These are phyloP conservation scores for Colletotrichum sp. DNA, from an alignment of 2,329 filamentous ascomycete genomes.

Conservation along the genomic window DNA sequence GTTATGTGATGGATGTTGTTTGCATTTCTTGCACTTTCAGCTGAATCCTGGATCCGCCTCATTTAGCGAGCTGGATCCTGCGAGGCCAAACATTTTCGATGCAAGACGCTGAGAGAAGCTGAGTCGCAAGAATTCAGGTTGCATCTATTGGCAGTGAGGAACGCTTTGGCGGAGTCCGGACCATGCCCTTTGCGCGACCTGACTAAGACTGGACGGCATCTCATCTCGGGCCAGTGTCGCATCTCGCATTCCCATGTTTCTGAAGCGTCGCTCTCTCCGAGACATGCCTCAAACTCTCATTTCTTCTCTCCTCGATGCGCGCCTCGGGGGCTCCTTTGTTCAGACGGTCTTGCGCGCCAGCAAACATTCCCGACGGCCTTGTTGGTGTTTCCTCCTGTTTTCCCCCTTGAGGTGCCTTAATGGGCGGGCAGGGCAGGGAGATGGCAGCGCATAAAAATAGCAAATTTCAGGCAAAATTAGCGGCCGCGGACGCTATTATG, in stretches of 20 bases:
- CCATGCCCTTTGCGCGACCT: background rate
- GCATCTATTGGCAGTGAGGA: background rate
- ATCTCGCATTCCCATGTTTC: background rate
- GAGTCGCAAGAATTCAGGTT: background rate
- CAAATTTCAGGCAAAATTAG: background rate
- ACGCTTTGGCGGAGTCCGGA: conserved; percentile 1
- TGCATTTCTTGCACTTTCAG: background rate
- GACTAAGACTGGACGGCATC: background rate
- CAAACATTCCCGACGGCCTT: background rate
- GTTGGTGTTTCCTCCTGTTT: background rate
- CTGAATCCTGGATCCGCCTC: background rate
- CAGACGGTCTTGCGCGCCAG: background rate
- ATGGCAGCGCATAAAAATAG: conserved; percentile 6
- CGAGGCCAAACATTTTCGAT: background rate
- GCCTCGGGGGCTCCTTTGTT: background rate
- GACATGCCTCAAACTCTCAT: conserved; percentile 1
- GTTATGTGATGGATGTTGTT: background rate
- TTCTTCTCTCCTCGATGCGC: background rate
- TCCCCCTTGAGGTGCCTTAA: background rate
- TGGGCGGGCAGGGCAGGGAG: background rate
- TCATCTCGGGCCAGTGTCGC: background rate
- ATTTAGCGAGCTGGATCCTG: background rate
- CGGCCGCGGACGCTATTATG: background rate
- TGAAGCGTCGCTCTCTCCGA: background rate
- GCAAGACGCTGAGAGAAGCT: background rate